Conservation (phyloP, 495 filamentous ascomycete genomes). For the Aspergillus homomorphus region DNA sequence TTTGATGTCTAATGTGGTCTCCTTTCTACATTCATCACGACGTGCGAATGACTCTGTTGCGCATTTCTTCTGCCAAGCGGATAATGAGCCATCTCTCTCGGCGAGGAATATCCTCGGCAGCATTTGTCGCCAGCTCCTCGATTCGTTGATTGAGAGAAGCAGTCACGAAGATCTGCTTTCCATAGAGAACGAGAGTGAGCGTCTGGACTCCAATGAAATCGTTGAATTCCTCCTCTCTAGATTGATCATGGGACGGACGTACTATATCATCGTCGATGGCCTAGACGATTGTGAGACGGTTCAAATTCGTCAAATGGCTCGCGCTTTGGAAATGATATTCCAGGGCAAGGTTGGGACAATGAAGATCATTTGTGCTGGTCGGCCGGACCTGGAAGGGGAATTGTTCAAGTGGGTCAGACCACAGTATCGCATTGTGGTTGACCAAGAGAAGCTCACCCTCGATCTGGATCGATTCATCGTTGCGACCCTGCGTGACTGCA, state of each 20-base stretch:
- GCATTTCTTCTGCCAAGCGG: background rate
- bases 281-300: background rate
- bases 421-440: background rate
- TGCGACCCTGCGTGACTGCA: background rate
- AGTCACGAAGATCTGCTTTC: background rate
- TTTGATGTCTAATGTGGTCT: constrained; percentile 23
- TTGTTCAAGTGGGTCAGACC: background rate
- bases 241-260: background rate
- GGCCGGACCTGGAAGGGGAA: background rate
- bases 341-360: background rate
- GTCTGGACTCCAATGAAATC: background rate
- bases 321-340: background rate
- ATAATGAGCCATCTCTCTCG: background rate
- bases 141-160: background rate
- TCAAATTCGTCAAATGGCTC: background rate
- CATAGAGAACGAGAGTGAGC: background rate
- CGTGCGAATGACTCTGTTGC: background rate
- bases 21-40: constrained; percentile 1
- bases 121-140: background rate
- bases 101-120: background rate
- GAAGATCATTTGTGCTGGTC: background rate
- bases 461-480: background rate
- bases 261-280: background rate
- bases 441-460: background rate
- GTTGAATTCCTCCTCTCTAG: background rate